phyloP scores from a whole-genome alignment of 2,329 filamentous ascomycete species.

The Rugonectria rugulosa region DNA sequence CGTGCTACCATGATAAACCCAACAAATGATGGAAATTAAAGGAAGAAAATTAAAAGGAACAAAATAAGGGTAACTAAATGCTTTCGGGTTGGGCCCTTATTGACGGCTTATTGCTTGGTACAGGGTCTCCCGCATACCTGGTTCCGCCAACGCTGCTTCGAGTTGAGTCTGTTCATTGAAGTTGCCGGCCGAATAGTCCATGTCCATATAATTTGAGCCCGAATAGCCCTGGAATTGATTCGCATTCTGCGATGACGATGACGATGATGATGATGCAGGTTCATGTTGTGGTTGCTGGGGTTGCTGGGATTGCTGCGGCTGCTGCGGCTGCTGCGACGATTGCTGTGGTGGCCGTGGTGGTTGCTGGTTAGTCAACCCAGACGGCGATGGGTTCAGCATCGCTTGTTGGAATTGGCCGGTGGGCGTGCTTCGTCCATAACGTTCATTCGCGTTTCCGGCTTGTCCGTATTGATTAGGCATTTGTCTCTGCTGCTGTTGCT shows the following conservation, averaged over 20 bases:
- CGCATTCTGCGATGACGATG: constrained; percentile 19
- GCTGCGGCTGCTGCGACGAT: neutral
- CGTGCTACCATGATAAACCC: too few relatives aligned
- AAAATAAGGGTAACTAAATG: neutral
- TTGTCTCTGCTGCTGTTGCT: constrained; percentile 29
- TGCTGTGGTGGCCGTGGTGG: constrained; percentile 18
- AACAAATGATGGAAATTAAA: too few relatives aligned
- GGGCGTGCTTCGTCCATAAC: constrained; percentile 21
- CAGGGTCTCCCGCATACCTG: constrained; percentile 32
- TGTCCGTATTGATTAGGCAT: constrained; percentile 27
- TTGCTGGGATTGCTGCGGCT: neutral
- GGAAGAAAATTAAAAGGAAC: neutral
- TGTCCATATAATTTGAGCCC: constrained; percentile 35
- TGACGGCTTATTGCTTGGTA: constrained; percentile 34
- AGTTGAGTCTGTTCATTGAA: constrained; percentile 33
- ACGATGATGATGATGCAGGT: too few relatives aligned
- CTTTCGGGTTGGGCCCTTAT: neutral
- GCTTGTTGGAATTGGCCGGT: constrained; percentile 29
- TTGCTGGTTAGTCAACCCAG: constrained; percentile 16
- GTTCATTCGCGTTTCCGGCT: constrained; percentile 3
- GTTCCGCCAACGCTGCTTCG: constrained; percentile 30
- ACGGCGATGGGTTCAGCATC: constrained; percentile 24
- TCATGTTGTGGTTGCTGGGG: constrained; percentile 18
- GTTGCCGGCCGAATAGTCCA: constrained; percentile 32
- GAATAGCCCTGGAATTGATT: constrained; percentile 28